These are phyloP conservation scores for Boletus coccyginus DNA, from an alignment of 768 basidiomycete species.

Conservation along the genomic window DNA sequence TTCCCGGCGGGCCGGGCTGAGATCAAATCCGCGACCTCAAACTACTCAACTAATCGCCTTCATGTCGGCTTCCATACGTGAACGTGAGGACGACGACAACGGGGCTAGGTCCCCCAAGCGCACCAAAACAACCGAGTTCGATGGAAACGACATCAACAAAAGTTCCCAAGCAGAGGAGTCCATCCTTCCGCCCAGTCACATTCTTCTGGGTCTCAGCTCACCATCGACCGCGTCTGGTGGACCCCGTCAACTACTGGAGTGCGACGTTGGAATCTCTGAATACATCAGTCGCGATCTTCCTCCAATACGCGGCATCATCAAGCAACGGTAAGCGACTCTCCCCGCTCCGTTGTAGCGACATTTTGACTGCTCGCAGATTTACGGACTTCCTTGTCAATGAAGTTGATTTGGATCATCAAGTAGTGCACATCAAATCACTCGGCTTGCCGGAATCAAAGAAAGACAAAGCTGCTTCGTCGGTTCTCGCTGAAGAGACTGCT, in stretches of 20 bases:
- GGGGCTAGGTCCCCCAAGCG: conserved; percentile 40
- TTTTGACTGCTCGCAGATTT: conserved; percentile 55
- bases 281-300: conserved; percentile 71
- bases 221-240: conserved; percentile 49
- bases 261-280: conserved; percentile 88
- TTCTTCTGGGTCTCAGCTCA: conserved; percentile 57
- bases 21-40: neutral
- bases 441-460: conserved; percentile 62
- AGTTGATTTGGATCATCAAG: conserved; percentile 76
- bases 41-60: neutral
- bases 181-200: conserved; percentile 73
- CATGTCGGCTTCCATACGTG: conserved; percentile 38
- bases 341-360: neutral
- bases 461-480: conserved; percentile 28
- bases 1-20: neutral
- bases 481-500: conserved; percentile 13
- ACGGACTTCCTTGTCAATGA: conserved; percentile 97
- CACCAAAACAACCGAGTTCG: conserved; percentile 30
- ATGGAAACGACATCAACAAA: conserved; percentile 7
- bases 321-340: conserved; percentile 70
- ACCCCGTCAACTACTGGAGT: conserved; percentile 62
- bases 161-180: conserved; percentile 8
- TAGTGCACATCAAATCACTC: conserved; percentile 79
- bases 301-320: conserved; percentile 89
- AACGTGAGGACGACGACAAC: conserved; percentile 49